A percentile compares a stretch with the other conserved stretches of the same genome.
phyloP scores from a whole-genome alignment of 176 grass and related monocot species.

The Typha latifolia region DNA sequence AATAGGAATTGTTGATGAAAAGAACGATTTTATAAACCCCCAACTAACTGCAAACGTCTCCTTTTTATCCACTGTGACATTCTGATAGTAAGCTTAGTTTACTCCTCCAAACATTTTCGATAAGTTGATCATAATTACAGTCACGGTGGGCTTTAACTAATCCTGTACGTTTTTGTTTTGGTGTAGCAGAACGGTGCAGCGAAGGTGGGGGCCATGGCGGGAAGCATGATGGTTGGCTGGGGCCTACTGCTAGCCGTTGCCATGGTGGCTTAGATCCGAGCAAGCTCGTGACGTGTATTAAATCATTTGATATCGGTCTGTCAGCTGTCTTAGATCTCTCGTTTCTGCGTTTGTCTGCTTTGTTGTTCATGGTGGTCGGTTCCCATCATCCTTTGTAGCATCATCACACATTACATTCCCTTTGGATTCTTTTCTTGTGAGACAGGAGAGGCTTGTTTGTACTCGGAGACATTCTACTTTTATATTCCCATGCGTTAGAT shows the following conservation, averaged over 20 bases:
- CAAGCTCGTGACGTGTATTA: neutral
- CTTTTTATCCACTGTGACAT: neutral
- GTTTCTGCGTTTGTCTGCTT: neutral
- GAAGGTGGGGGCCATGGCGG: neutral
- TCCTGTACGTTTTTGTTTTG: neutral
- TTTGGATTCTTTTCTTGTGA: too few species aligned
- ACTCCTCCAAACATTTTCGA: neutral
- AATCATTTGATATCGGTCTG: neutral
- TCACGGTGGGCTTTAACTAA: neutral
- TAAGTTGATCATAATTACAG: neutral
- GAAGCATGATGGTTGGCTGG: neutral
- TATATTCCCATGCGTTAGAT: too few species aligned
- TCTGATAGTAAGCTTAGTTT: neutral
- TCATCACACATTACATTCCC: too few species aligned
- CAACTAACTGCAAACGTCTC: too few species aligned
- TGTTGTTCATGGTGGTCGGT: neutral
- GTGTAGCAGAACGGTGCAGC: neutral
- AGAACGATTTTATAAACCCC: too few species aligned
- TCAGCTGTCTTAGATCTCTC: too few species aligned
- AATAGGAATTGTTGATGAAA: too few species aligned
- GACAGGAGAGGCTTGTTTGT: neutral
- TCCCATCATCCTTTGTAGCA: too few species aligned
- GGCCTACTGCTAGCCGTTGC: neutral
- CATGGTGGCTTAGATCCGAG: neutral
- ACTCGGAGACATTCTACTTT: too few species aligned